phyloP scores from a whole-genome alignment of 192 early-diverging fungal species.

The Entomortierella lignicola region DNA sequence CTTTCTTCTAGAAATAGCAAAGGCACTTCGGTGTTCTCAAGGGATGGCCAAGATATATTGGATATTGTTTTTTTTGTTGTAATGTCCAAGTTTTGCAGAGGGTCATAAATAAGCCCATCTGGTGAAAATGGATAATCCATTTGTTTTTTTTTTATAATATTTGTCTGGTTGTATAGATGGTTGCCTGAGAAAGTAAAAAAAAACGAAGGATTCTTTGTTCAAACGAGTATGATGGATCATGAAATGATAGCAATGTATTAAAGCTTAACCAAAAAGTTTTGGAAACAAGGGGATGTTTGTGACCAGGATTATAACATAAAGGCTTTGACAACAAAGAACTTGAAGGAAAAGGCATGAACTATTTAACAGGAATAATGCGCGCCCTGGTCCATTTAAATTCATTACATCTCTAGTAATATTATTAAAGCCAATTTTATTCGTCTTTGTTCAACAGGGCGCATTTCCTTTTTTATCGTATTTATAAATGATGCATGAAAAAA shows the following conservation, averaged over 20 bases:
- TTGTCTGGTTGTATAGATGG: not conserved
- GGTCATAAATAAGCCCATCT: conserved; percentile 18
- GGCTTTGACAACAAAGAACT: no score
- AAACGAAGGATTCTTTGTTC: not conserved
- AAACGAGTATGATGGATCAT: not conserved
- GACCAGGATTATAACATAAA: no score
- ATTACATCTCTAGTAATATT: not conserved
- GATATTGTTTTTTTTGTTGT: not conserved
- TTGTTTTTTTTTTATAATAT: conserved; percentile 17
- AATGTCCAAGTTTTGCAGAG: not conserved
- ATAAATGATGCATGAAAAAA: no score
- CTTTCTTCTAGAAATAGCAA: conserved; percentile 2
- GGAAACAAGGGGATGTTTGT: no score
- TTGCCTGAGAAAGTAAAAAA: no score
- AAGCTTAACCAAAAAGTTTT: no score
- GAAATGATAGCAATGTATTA: not conserved
- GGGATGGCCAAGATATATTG: conserved; percentile 26
- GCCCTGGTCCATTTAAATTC: not conserved
- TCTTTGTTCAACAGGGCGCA: not conserved
- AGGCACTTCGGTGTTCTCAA: not conserved
- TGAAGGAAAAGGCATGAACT: not conserved
- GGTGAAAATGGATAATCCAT: conserved; percentile 23
- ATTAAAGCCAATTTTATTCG: not conserved
- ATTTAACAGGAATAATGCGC: not conserved
- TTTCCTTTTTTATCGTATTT: no score